Base-by-base conservation (phyloP, 306 rosid genomes). In the Pachyrhizus erosus region DNA sequence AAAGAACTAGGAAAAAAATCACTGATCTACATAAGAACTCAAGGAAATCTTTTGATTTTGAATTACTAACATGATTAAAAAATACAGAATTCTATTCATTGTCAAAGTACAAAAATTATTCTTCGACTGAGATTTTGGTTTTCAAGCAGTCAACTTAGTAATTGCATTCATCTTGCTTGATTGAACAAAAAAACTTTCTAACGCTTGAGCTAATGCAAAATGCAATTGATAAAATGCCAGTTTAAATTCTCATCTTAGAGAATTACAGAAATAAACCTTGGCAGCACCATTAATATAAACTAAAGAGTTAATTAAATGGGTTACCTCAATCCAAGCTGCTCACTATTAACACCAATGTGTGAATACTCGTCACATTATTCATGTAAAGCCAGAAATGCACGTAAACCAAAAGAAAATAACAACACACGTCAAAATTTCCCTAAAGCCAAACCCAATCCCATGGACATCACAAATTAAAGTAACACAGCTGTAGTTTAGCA, bases 41-140 rank as follows among this genome's bases (percentile, higher is more conserved):
- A 14, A 69, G 24, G 33, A n/a, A 24, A 83, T 60, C 49, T 48
- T 23, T 60, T n/a, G n/a, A n/a, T 3, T 27, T 27, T 27, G 66
- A 42, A 18, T 84, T 40, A 43, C 39, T 54, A 5, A 2, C 67
- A 23, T 55, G 72, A 52, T 46, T 76, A 42, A 76, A 76, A 17
- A 1, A 27, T 43, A 37, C 60, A 40, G 27, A 26, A 26, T 40
- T 60, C 6, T 6, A 42, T 51, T 37, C 29, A 31, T 20, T 27
- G 57, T 76, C 55, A 55, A 62, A 69, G 29, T 43, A 66, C 27
- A 64, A 29, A 51, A 23, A 70, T 9, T 23, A 79, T 29, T 73
- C 49, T 37, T 10, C 3, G 9, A 9, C 21, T 62, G 49, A 57
- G 18, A 37, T 45, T 73, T 66, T 45, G 31, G 31, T 27, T 27